Conservation (phyloP, 2,329 filamentous ascomycete species). For the Paecilomyces formosus region DNA sequence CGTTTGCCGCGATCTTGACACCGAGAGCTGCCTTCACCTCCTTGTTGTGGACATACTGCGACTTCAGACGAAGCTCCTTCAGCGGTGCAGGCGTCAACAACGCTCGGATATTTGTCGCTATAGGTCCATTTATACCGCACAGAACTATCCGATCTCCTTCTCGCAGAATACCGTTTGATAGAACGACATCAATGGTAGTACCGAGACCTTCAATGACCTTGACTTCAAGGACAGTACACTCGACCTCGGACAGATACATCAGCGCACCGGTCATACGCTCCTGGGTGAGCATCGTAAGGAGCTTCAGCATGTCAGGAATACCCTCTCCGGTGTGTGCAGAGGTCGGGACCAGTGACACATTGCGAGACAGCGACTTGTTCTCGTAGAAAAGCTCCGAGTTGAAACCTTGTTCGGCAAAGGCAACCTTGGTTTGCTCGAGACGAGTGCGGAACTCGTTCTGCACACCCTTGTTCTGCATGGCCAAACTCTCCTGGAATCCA, state of each 20-base stretch:
- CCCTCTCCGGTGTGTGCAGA: constrained; percentile 98
- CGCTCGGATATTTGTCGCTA: constrained; percentile 90
- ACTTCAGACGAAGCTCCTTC: constrained; percentile 91
- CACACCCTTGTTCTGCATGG: constrained; percentile 83
- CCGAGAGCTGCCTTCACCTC: constrained; percentile 96
- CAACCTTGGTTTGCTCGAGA: constrained; percentile 82
- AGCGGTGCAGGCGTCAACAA: constrained; percentile 87
- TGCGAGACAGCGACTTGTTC: constrained; percentile 93
- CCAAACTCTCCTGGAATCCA: constrained; percentile 87
- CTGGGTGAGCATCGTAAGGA: constrained; percentile 85
- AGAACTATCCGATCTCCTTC: constrained; percentile 93
- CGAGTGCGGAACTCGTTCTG: constrained; percentile 92
- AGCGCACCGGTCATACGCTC: constrained; percentile 95
- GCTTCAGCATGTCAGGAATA: constrained; percentile 97
- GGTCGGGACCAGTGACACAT: constrained; percentile 92
- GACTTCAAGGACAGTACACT: constrained; percentile 96
- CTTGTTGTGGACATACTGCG: constrained; percentile 96
- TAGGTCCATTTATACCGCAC: constrained; percentile 93
- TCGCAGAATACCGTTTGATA: constrained; percentile 89
- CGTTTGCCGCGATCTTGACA: constrained; percentile 97
- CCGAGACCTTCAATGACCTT: constrained; percentile 98
- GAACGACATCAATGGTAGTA: constrained; percentile 94
- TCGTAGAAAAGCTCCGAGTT: constrained; percentile 96
- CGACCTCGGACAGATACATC: constrained; percentile 97
- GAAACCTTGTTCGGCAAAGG: constrained; percentile 94